Conservation (phyloP, 1,284 basidiomycete genomes). For the Agroathelia rolfsii region DNA sequence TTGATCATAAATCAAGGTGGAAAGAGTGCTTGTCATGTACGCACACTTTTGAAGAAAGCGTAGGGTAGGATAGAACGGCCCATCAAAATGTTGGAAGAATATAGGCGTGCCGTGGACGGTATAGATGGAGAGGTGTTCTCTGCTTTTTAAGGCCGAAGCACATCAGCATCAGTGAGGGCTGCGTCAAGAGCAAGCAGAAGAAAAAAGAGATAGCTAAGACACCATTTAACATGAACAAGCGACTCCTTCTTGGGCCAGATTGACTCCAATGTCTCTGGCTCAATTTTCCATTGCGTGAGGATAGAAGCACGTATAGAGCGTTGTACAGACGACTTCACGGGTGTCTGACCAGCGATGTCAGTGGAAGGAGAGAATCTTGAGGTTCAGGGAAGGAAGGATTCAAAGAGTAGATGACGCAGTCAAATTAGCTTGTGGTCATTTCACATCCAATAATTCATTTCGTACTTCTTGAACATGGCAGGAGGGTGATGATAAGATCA, state of each 20-base stretch:
- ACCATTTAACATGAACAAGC: slow-evolving; percentile 92
- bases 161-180: slow-evolving; percentile 7
- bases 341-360: slow-evolving; percentile 89
- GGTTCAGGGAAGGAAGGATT: slow-evolving; percentile 12
- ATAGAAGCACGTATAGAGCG: slow-evolving; percentile 77
- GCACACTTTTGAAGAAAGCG: slow-evolving; percentile 85
- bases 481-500: slow-evolving; percentile 6
- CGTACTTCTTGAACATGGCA: slow-evolving; percentile 56
- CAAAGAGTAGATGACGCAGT: slow-evolving; percentile 20
- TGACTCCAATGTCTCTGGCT: slow-evolving; percentile 73
- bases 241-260: slow-evolving; percentile 99
- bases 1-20: slow-evolving; percentile 2
- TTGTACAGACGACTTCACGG: slow-evolving; percentile 91
- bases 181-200: slow-evolving; percentile 1
- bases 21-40: slow-evolving; percentile 19
- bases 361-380: slow-evolving; percentile 75
- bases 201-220: slow-evolving; percentile 23
- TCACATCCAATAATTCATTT: too few species aligned
- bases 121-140: slow-evolving; percentile 92
- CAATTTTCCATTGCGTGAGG: slow-evolving; percentile 79
- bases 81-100: slow-evolving; percentile 97
- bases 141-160: slow-evolving; percentile 40
- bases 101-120: slow-evolving; percentile 80
- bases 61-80: slow-evolving; percentile 84
- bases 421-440: slow-evolving; percentile 21